Conservation (phyloP, 2,329 filamentous ascomycete genomes). For the Grosmannia clavigera region DNA sequence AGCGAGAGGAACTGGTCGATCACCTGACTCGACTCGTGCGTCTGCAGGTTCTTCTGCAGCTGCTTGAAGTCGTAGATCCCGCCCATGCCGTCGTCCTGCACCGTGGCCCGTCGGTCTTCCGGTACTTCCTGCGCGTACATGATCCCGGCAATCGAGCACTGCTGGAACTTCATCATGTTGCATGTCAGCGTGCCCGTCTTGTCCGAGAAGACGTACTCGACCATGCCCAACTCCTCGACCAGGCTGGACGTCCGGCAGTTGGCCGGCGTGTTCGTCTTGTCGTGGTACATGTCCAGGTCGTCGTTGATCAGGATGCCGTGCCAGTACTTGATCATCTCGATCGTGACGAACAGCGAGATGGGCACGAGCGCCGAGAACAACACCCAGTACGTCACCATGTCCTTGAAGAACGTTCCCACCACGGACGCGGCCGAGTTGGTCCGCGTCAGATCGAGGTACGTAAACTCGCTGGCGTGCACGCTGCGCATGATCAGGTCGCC, state of each 20-base stretch:
- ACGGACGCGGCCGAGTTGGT: slow-evolving; percentile 43
- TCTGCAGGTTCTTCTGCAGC: slow-evolving; percentile 56
- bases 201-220: slow-evolving; percentile 96
- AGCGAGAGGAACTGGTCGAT: slow-evolving; percentile 77
- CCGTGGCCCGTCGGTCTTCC: slow-evolving; percentile 72
- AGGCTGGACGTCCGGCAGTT: slow-evolving; percentile 93
- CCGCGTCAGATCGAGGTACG: slow-evolving; percentile 57
- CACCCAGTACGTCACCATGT: slow-evolving; percentile 98
- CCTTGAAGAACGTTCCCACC: slow-evolving; percentile 76
- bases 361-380: slow-evolving; percentile 92
- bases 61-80: slow-evolving; percentile 77
- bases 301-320: slow-evolving; percentile 97
- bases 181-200: slow-evolving; percentile 85
- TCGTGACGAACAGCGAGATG: slow-evolving; percentile 93
- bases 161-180: slow-evolving; percentile 96
- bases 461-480: slow-evolving; percentile 47
- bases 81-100: slow-evolving; percentile 64
- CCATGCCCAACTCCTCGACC: slow-evolving; percentile 94
- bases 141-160: slow-evolving; percentile 83
- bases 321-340: slow-evolving; percentile 96
- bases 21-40: slow-evolving; percentile 34
- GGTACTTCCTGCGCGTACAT: slow-evolving; percentile 89
- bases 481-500: slow-evolving; percentile 75
- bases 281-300: slow-evolving; percentile 95
- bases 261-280: slow-evolving; percentile 86